Evolutionary conservation across 2,329 filamentous ascomycete genomes (phyloP), one percentile per base, ranked within the genome.

Genomic region (Chrysoporthe cubensis): DNA sequence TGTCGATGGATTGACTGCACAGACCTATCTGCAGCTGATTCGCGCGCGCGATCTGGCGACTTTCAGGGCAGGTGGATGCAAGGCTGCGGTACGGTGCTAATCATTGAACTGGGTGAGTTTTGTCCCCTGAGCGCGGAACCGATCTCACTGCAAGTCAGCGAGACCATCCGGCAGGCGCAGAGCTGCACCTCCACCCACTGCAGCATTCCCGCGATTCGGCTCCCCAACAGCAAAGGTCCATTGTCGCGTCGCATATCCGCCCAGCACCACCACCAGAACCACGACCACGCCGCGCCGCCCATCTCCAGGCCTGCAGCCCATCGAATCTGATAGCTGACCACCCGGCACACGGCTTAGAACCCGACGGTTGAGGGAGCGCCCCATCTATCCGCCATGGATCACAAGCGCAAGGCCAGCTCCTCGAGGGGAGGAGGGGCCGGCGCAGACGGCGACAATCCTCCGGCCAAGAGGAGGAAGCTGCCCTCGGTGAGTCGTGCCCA

Each of bases 381-480:
- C 21, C 13, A 8, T 44, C 59, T 61, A 62, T 50, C 71, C 71
- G 77, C 71, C 59, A 88, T 88, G 85, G 85, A 88, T 71, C 81
- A 80, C 75, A 88, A 88, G 78, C 83, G 85, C 72, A 88, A 87
- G 74, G 83, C 84, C 48, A 77, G 76, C 70, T 75, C 77, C 72
- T 75, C 76, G 62, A 83, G 83, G 74, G 81, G 82, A 70, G 76
- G 78, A 67, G 79, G 80, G 66, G 70, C 76, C 62, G 78, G 18
- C 54, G 68, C 78, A 59, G 84, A 87, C 67, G 77, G 78, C 67
- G 82, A 84, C 64, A 85, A 88, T 73, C 84, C 85, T 74, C 82
- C 82, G 66, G 78, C 82, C 7, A 88, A 88, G 80, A 82, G 86
- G 73, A 84, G 84, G 76, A 88, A 81, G 75, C 79, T 79, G 73